A percentile compares a stretch with the other conserved stretches of the same genome.
phyloP scores from a whole-genome alignment of 495 filamentous ascomycete species.

The Penicillium nucicola region DNA sequence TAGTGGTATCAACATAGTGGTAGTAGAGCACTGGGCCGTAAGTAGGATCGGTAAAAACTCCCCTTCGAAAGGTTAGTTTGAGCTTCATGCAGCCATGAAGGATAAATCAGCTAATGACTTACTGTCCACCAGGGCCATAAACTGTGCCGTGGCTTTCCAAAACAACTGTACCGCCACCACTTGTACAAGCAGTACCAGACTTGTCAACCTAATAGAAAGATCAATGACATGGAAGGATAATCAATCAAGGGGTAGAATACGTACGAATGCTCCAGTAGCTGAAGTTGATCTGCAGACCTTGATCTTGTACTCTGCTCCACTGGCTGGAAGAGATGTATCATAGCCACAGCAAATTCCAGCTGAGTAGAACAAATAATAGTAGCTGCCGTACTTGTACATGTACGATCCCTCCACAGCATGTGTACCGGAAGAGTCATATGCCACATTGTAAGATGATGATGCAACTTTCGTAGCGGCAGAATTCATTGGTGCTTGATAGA shows the following conservation, averaged over 20 bases:
- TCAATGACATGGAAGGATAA: not conserved
- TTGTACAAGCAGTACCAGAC: conserved; percentile 53
- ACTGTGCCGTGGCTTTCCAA: conserved; percentile 59
- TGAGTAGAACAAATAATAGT: conserved; percentile 71
- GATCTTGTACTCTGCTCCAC: conserved; percentile 68
- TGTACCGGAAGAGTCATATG: conserved; percentile 49
- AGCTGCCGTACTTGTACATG: conserved; percentile 54
- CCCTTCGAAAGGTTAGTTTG: conserved; percentile 25
- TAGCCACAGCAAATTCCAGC: conserved; percentile 66
- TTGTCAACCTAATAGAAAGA: conserved; percentile 45
- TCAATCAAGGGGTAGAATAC: conserved; percentile 5
- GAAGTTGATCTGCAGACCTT: conserved; percentile 59
- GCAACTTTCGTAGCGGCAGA: conserved; percentile 37
- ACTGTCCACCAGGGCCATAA: conserved; percentile 75
- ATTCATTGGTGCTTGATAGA: conserved; percentile 62
- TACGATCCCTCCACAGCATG: conserved; percentile 60
- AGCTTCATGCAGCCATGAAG: not conserved
- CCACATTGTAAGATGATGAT: conserved; percentile 45
- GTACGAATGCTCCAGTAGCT: conserved; percentile 55
- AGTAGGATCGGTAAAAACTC: conserved; percentile 46
- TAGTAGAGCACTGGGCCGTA: conserved; percentile 64
- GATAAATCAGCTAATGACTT: conserved; percentile 11
- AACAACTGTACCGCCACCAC: conserved; percentile 63
- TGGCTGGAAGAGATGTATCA: conserved; percentile 44
- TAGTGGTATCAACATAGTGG: conserved; percentile 63